Conservation (phyloP, 768 basidiomycete genomes). For the Lactifluus volemus region DNA sequence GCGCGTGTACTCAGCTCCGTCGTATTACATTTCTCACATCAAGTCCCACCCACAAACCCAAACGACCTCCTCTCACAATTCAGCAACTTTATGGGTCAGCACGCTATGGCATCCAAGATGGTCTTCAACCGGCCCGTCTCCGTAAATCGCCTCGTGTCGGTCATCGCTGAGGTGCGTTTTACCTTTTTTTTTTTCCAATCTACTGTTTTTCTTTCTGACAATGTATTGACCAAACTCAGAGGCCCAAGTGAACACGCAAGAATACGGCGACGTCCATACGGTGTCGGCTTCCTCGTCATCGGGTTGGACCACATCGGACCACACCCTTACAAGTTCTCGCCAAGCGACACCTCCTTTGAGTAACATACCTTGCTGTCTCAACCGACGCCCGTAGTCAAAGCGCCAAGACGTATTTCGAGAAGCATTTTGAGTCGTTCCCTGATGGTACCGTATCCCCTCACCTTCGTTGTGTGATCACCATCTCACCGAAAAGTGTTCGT, state of each 20-base stretch:
- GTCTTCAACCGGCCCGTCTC: slow-evolving; percentile 91
- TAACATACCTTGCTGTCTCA: slow-evolving; percentile 83
- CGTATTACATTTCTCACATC: not conserved
- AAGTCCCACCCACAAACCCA: not conserved
- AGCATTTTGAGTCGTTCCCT: slow-evolving; percentile 79
- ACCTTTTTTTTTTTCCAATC: not conserved
- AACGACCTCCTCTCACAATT: not conserved
- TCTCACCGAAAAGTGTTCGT: not conserved
- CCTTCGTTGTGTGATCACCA: not conserved
- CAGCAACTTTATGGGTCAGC: slow-evolving; percentile 99
- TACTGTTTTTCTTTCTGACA: too few relatives aligned
- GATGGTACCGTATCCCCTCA: slow-evolving; percentile 47
- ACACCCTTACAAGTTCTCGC: slow-evolving; percentile 97
- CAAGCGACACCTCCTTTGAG: slow-evolving; percentile 94
- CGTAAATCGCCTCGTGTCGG: slow-evolving; percentile 84
- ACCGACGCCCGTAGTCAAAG: slow-evolving; percentile 98
- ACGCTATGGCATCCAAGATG: slow-evolving; percentile 95
- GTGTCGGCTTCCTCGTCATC: slow-evolving; percentile 96
- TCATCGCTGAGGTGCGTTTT: slow-evolving; percentile 88
- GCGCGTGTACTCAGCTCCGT: slow-evolving; percentile 90
- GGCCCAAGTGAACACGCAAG: slow-evolving; percentile 98
- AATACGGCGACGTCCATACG: slow-evolving; percentile 96
- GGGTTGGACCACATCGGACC: slow-evolving; percentile 96
- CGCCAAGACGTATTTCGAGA: slow-evolving; percentile 97
- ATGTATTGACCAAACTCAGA: slow-evolving; percentile 37